These are phyloP conservation scores for Backusella mclennaniae DNA, from an alignment of 192 early-diverging fungal species.

Conservation along the genomic window DNA sequence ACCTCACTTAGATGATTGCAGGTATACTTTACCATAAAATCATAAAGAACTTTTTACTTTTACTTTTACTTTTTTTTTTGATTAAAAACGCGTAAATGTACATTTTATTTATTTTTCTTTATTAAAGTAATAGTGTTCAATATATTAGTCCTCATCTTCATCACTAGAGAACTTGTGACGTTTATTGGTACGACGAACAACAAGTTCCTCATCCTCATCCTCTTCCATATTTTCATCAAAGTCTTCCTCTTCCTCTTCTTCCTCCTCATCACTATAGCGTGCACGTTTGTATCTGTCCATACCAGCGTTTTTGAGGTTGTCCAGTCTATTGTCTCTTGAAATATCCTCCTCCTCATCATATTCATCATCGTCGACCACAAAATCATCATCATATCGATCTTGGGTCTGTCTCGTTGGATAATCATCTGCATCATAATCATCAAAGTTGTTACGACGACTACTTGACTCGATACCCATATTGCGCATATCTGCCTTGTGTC, in stretches of 20 bases:
- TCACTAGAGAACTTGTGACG: conserved; percentile 31
- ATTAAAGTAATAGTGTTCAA: too few relatives aligned
- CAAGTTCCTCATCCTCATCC: conserved; percentile 30
- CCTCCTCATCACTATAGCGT: conserved; percentile 34
- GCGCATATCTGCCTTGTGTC: conserved; percentile 31
- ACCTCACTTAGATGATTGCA: too few relatives aligned
- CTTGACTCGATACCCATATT: conserved; percentile 30
- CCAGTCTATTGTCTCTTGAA: conserved; percentile 32
- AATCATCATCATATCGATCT: conserved; percentile 48
- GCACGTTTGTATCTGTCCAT: conserved; percentile 27
- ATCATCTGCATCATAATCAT: conserved; percentile 39
- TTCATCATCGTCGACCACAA: conserved; percentile 58
- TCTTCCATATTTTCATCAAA: conserved; percentile 21
- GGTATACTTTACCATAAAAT: too few relatives aligned
- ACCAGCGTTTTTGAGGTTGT: conserved; percentile 19
- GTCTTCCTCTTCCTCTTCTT: conserved; percentile 24
- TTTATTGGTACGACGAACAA: conserved; percentile 17
- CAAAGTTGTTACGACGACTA: conserved; percentile 38
- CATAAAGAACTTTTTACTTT: too few relatives aligned
- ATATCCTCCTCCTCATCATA: conserved; percentile 41
- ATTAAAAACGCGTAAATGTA: too few relatives aligned
- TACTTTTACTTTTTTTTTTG: too few relatives aligned
- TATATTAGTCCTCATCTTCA: conserved; percentile 24
- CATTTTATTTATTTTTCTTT: too few relatives aligned
- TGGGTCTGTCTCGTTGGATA: conserved; percentile 2